Conservation (phyloP, 2,329 filamentous ascomycete species). For the Colletotrichum sp. region DNA sequence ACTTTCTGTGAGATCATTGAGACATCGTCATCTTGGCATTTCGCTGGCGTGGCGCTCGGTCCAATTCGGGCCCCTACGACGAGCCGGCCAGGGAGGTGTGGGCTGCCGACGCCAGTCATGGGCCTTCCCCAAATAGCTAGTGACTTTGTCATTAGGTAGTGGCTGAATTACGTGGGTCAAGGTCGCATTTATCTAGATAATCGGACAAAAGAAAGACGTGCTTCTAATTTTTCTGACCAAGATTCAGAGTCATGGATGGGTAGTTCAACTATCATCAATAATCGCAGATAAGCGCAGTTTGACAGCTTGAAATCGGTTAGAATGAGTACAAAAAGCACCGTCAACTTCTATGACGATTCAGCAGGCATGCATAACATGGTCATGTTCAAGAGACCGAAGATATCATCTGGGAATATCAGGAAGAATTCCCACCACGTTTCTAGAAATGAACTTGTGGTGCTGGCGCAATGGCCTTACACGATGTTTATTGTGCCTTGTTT, state of each 20-base stretch:
- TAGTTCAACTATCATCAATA: background rate
- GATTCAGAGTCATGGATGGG: background rate
- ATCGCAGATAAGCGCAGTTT: background rate
- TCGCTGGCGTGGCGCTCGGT: background rate
- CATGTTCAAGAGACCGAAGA: background rate
- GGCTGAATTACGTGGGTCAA: background rate
- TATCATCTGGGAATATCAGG: background rate
- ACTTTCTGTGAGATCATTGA: constrained; percentile 1
- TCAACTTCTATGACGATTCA: background rate
- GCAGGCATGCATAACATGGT: background rate
- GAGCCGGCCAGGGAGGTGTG: background rate
- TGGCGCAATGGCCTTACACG: background rate
- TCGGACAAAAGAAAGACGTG: background rate
- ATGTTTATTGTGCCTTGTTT: background rate
- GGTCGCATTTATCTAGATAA: background rate
- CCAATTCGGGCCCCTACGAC: background rate
- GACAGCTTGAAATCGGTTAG: background rate
- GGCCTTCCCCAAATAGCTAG: background rate
- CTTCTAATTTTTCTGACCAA: background rate
- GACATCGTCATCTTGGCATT: background rate
- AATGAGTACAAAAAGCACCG: background rate
- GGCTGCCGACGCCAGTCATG: background rate
- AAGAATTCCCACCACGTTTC: background rate
- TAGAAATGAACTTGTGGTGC: background rate
- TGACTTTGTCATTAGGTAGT: background rate